These are phyloP conservation scores for Liquidambar formosana DNA, from an alignment of 164 flowering plant genomes.

Conservation along the genomic window DNA sequence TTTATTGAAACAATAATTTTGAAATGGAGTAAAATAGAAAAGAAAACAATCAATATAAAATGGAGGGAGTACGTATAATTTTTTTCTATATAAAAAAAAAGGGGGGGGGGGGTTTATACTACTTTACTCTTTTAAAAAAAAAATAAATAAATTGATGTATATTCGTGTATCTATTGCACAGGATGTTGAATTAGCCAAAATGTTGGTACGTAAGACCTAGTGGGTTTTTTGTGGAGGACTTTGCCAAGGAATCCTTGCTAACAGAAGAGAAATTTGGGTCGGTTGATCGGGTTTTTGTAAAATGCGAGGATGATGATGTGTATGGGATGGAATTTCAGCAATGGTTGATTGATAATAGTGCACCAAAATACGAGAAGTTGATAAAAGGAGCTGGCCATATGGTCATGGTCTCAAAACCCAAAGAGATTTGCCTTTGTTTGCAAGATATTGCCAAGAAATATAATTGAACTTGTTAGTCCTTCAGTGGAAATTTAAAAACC, in stretches of 20 bases:
- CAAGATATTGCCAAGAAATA: slow-evolving; percentile 6
- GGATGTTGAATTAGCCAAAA: slow-evolving; percentile 10
- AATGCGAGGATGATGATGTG: slow-evolving; percentile 5
- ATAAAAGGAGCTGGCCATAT: slow-evolving; percentile 14
- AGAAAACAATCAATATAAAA: too few species aligned
- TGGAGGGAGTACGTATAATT: too few species aligned
- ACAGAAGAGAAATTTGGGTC: slow-evolving; percentile 12
- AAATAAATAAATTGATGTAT: not conserved
- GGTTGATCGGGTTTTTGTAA: slow-evolving; percentile 16
- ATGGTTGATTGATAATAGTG: slow-evolving; percentile 15
- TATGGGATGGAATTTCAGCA: slow-evolving; percentile 15
- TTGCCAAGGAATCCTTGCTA: not conserved
- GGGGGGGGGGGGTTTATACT: too few species aligned
- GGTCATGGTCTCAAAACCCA: slow-evolving; percentile 16
- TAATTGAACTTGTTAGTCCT: too few species aligned
- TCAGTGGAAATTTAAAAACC: too few species aligned
- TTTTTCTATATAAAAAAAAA: too few species aligned
- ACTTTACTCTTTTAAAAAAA: too few species aligned
- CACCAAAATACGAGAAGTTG: slow-evolving; percentile 9
- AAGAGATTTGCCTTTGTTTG: slow-evolving; percentile 4
- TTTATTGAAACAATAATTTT: too few species aligned
- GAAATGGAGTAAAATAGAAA: too few species aligned
- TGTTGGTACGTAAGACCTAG: slow-evolving; percentile 14
- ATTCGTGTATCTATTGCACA: too few species aligned
- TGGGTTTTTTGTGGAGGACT: slow-evolving; percentile 5